phyloP scores from a whole-genome alignment of 805 yeast genomes.

The Wickerhamomyces bisporus region DNA sequence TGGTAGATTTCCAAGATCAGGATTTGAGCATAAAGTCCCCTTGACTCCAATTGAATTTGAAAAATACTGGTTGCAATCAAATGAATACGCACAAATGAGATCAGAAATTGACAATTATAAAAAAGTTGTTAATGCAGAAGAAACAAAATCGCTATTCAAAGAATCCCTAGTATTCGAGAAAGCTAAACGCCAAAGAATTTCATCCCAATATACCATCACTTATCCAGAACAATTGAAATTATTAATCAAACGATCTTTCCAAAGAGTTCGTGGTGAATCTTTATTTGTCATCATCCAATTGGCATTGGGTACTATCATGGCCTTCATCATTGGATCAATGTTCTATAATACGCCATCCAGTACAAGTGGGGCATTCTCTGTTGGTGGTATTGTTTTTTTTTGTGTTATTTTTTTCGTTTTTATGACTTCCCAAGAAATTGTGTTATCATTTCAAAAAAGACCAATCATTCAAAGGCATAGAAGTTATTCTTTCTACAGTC shows the following conservation, averaged over 20 bases:
- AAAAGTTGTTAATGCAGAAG: conserved; percentile 19
- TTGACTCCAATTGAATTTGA: conserved; percentile 58
- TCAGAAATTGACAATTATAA: conserved; percentile 41
- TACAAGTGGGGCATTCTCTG: conserved; percentile 53
- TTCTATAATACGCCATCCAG: conserved; percentile 45
- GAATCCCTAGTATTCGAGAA: conserved; percentile 22
- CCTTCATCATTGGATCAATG: conserved; percentile 59
- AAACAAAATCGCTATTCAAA: conserved; percentile 28
- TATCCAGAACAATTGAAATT: conserved; percentile 42
- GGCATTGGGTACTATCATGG: conserved; percentile 35
- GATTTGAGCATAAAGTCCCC: conserved; percentile 51
- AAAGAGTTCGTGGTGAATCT: conserved; percentile 51
- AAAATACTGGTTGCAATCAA: conserved; percentile 49
- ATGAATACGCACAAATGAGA: conserved; percentile 47
- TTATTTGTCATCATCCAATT: conserved; percentile 34
- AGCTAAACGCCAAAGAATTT: conserved; percentile 37
- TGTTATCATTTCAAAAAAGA: conserved; percentile 40
- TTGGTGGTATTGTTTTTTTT: conserved; percentile 61
- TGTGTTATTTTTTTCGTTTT: conserved; percentile 51
- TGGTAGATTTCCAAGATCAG: conserved; percentile 47
- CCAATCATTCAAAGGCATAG: conserved; percentile 66
- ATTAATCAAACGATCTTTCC: conserved; percentile 44
- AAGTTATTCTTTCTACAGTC: conserved; percentile 63
- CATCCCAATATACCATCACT: conserved; percentile 23
- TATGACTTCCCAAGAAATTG: conserved; percentile 40